Conservation (phyloP, 495 filamentous ascomycete species). For the Clavariopsis aquatica region DNA sequence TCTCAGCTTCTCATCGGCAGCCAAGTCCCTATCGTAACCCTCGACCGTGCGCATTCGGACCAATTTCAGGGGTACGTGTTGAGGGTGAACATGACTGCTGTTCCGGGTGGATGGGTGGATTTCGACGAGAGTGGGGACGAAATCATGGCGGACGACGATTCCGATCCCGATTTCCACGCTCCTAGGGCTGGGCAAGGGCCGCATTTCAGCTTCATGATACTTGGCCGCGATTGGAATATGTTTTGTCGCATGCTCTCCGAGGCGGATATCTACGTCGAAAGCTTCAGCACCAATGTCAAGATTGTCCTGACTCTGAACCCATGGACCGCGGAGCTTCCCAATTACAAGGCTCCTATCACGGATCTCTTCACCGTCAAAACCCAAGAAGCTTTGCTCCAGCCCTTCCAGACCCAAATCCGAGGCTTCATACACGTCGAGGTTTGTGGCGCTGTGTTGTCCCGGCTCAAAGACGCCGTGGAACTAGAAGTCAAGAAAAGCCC, state of each 20-base stretch:
- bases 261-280: background rate
- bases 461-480: background rate
- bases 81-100: background rate
- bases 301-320: background rate
- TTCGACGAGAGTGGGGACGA: background rate
- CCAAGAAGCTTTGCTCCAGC: constrained; percentile 5
- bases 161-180: background rate
- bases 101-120: background rate
- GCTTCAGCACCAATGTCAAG: background rate
- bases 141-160: too few relatives aligned
- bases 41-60: background rate
- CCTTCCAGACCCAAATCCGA: constrained; percentile 1
- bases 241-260: constrained; percentile 5
- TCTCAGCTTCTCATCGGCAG: background rate
- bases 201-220: constrained; percentile 17
- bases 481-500: background rate
- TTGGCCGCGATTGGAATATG: constrained; percentile 9
- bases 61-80: constrained; percentile 14
- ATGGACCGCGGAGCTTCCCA: background rate
- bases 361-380: constrained; percentile 9
- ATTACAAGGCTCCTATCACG: background rate
- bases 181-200: background rate
- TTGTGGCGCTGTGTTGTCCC: background rate
- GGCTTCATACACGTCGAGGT: constrained; percentile 4
- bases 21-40: constrained; percentile 14